These are phyloP conservation scores for Eleusine coracana DNA, from an alignment of 176 grass and related monocot genomes.

Conservation along the genomic window DNA sequence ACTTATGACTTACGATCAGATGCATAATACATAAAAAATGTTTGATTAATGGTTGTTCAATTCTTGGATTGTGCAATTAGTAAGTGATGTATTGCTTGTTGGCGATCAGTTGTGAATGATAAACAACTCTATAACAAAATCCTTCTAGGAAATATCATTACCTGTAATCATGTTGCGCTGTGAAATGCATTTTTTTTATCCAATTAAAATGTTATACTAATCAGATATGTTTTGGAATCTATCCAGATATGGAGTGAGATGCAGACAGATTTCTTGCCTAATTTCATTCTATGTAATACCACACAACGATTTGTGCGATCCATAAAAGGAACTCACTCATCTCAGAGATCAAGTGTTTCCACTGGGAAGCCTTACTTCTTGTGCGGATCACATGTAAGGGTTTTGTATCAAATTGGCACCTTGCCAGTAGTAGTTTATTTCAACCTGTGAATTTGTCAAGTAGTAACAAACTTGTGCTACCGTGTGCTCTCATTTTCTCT, in stretches of 20 bases:
- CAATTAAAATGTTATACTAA: constrained; percentile 25
- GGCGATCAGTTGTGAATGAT: constrained; percentile 6
- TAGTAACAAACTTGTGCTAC: constrained; percentile 15
- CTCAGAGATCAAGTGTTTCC: constrained; percentile 67
- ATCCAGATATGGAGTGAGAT: constrained; percentile 95
- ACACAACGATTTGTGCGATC: constrained; percentile 95
- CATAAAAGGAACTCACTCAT: constrained; percentile 62
- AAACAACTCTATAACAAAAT: constrained; percentile 3
- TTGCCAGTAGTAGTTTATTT: neutral
- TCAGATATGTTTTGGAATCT: constrained; percentile 32
- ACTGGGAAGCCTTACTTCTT: constrained; percentile 78
- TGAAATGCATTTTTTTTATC: constrained; percentile 30
- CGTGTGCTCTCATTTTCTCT: constrained; percentile 37
- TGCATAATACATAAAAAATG: neutral
- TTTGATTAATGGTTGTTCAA: constrained; percentile 8
- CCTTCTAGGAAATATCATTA: constrained; percentile 25
- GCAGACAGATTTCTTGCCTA: constrained; percentile 96
- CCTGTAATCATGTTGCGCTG: neutral
- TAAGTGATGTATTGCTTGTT: constrained; percentile 30
- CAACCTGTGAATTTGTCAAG: neutral
- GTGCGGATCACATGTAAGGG: constrained; percentile 89
- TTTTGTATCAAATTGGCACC: constrained; percentile 6
- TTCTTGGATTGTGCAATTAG: constrained; percentile 23
- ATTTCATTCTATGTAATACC: constrained; percentile 96
- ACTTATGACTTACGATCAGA: constrained; percentile 6